Evolutionary conservation across 768 basidiomycete genomes (phyloP).

Genomic region (Mrakia frigida): DNA sequence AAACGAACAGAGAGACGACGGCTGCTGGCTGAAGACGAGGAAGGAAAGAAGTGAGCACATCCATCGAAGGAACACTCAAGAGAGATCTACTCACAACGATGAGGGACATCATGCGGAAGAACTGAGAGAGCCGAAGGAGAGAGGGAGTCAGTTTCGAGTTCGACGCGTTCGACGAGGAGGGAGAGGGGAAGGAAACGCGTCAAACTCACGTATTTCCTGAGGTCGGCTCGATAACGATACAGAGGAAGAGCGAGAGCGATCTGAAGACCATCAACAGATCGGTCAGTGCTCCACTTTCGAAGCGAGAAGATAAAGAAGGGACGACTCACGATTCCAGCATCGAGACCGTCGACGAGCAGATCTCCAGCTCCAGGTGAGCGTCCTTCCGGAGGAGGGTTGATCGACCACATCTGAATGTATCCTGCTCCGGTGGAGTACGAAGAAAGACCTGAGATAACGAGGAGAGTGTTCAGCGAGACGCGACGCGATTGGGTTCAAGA

Average conservation of each 20-base stretch:
- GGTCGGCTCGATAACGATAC: conserved; percentile 19
- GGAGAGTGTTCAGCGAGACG: conserved; percentile 3
- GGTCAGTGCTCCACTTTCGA: too few species aligned
- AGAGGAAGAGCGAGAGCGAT: conserved; percentile 24
- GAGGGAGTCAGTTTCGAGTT: neutral
- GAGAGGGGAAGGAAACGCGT: neutral
- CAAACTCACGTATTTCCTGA: conserved; percentile 5
- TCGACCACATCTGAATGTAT: conserved; percentile 25
- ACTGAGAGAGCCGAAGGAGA: conserved; percentile 5
- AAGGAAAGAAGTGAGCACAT: neutral
- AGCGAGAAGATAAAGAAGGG: neutral
- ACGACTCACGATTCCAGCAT: conserved; percentile 17
- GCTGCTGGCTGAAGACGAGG: conserved; percentile 13
- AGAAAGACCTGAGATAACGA: neutral
- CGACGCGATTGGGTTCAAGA: neutral
- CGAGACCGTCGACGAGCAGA: conserved; percentile 15
- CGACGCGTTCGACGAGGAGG: neutral
- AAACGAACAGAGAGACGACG: conserved; percentile 18
- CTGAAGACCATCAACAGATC: neutral
- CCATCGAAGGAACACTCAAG: neutral
- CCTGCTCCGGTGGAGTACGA: conserved; percentile 4
- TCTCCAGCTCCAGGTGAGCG: conserved; percentile 24
- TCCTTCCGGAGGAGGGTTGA: neutral
- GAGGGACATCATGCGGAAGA: conserved; percentile 24
- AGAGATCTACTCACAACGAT: neutral